Conservation (phyloP, 768 basidiomycete genomes). For the Boletus sensibilis region DNA sequence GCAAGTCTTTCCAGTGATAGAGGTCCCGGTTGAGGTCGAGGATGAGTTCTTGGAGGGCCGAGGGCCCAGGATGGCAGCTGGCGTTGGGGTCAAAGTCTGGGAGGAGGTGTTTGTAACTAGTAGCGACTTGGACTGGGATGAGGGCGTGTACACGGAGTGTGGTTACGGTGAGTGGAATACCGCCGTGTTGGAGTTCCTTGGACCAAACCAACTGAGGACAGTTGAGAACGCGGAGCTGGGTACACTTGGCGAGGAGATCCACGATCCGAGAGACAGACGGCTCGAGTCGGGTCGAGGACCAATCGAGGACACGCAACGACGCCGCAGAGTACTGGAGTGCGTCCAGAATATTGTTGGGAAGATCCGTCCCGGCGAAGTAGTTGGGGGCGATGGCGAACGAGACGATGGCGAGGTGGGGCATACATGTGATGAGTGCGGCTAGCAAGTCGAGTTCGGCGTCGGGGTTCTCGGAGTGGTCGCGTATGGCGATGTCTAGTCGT, state of each 20-base stretch:
- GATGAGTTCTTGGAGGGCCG: conserved; percentile 21
- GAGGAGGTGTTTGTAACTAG: not conserved
- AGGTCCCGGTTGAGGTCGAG: conserved; percentile 2
- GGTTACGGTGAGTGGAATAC: conserved; percentile 13
- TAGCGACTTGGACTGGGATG: not conserved
- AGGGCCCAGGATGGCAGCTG: not conserved
- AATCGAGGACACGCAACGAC: conserved; percentile 24
- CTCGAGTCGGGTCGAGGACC: not conserved
- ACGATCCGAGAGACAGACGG: not conserved
- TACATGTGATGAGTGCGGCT: conserved; percentile 8
- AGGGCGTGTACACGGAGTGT: conserved; percentile 11
- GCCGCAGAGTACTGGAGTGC: conserved; percentile 16
- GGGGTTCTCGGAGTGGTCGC: conserved; percentile 6
- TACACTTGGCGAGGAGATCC: conserved; percentile 11
- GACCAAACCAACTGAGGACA: conserved; percentile 12
- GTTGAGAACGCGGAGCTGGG: conserved; percentile 18
- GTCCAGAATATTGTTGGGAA: conserved; percentile 10
- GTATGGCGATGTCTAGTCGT: conserved; percentile 27
- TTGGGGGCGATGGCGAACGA: conserved; percentile 11
- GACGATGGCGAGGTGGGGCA: conserved; percentile 22
- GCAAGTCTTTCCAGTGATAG: conserved; percentile 11
- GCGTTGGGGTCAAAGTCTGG: not conserved
- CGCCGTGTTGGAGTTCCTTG: not conserved
- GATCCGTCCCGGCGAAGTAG: not conserved
- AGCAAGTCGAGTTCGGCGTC: conserved; percentile 9